Percentiles rank a stretch among this genome's conserved stretches.
Conservation (phyloP, 176 grass and related monocot species). For the Raddia distichophylla region DNA sequence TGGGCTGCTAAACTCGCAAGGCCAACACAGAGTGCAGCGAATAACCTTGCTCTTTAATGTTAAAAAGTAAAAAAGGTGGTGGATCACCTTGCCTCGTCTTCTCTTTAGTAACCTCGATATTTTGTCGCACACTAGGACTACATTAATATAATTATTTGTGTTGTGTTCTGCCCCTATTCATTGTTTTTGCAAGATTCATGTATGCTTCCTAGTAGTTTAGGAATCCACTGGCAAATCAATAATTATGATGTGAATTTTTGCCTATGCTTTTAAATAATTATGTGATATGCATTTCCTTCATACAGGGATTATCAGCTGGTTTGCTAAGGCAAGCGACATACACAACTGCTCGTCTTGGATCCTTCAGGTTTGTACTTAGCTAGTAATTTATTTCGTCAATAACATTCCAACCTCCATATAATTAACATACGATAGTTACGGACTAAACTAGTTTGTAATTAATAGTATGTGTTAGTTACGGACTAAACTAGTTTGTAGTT, state of each 20-base stretch:
- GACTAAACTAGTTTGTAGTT: not conserved
- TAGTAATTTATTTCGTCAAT: constrained; percentile 6
- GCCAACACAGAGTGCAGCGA: no score
- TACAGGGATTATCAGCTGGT: constrained; percentile 85
- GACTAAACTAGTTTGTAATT: not conserved
- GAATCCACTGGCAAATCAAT: not conserved
- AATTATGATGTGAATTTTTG: not conserved
- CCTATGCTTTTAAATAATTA: not conserved
- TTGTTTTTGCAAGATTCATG: not conserved
- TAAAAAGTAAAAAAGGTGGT: no score
- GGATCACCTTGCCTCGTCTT: no score
- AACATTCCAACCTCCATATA: not conserved
- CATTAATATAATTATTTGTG: not conserved
- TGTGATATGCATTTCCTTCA: constrained; percentile 29
- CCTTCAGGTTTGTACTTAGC: constrained; percentile 64
- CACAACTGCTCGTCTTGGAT: constrained; percentile 78
- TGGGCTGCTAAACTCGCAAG: no score
- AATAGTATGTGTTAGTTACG: not conserved
- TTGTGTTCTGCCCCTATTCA: not conserved
- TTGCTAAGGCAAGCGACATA: constrained; percentile 92
- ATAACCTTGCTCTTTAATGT: no score
- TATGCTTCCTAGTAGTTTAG: not conserved
- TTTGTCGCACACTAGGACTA: not conserved
- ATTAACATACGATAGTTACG: not conserved
- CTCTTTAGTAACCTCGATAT: not conserved